Evolutionary conservation across 164 flowering plant genomes (phyloP), one percentile per base, ranked within the genome.

Genomic region (Buxus sempervirens): DNA sequence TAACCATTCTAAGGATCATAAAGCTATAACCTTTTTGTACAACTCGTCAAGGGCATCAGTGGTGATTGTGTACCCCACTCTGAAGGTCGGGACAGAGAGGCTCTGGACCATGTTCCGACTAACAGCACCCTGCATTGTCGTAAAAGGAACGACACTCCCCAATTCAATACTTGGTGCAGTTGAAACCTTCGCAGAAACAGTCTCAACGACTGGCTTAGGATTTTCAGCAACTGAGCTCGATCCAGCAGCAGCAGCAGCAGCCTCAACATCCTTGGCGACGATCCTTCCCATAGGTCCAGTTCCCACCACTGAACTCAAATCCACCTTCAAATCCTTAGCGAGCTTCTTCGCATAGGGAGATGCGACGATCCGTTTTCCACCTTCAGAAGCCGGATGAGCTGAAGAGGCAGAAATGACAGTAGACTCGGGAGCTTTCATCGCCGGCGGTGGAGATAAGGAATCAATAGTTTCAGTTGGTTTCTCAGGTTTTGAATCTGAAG

Each of bases 331-430:
- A 18, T 95, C 97, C 83, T 86, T 92, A 9, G 96, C 96, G 38
- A 90, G 77, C 76, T 94, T 91, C 90, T 94, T 94, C 32, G 99
- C 99, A 74, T 92, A 95, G 0, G 98, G 99, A 53, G 98, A 88
- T 4, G 97, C 99, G 69, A 95, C 93, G 21, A 90, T 70, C 54
- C 98, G 79, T 75, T 79, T 90, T 68, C 97, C 97, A 56, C 92
- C 96, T 65, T 92, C 96, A 0, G 96, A 83, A 0, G 98, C 97
- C 61, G 96, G 95, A 73, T 91, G 97, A 48, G 49, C 64, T 3
- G 88, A 73, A 12, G 87, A 76, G 4, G 65, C 38, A 32, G 49
- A 68, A n/a, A 21, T 69, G 53, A 20, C 26, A 20, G 23, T 23
- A 41, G 68, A 61, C 21, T 57, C 53, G 27, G 66, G 19, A 49